Conservation (phyloP, 2,329 filamentous ascomycete species). For the Paracorniculantispora psalliotae region DNA sequence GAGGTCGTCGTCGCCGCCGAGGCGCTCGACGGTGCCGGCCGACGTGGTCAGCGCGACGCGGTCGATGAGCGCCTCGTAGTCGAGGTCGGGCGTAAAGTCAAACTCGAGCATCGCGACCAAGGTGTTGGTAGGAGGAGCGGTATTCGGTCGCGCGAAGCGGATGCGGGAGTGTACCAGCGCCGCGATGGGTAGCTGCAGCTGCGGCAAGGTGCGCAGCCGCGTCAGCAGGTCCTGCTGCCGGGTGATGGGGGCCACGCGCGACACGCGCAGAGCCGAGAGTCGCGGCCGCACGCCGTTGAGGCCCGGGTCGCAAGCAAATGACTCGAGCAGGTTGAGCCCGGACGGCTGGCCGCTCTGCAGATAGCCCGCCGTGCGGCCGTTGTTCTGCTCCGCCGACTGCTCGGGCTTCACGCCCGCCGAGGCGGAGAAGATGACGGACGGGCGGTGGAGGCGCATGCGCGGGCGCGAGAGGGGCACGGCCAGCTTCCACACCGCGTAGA, state of each 20-base stretch:
- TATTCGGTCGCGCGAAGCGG: constrained; percentile 62
- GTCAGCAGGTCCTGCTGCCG: constrained; percentile 56
- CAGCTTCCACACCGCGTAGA: constrained; percentile 57
- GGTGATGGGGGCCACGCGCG: constrained; percentile 64
- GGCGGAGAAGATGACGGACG: constrained; percentile 60
- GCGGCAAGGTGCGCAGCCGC: constrained; percentile 59
- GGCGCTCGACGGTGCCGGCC: constrained; percentile 54
- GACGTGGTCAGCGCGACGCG: constrained; percentile 52
- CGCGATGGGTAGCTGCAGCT: constrained; percentile 58
- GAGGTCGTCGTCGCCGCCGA: constrained; percentile 42
- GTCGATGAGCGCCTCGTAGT: constrained; percentile 60
- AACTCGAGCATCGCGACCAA: constrained; percentile 68
- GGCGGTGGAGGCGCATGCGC: constrained; percentile 60
- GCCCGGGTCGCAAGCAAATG: constrained; percentile 62
- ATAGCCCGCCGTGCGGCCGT: constrained; percentile 50
- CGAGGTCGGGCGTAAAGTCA: constrained; percentile 66
- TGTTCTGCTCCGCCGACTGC: constrained; percentile 20
- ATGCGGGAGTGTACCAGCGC: constrained; percentile 69
- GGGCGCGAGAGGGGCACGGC: constrained; percentile 54
- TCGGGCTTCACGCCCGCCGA: constrained; percentile 56
- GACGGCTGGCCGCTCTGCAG: constrained; percentile 64
- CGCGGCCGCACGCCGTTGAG: constrained; percentile 58
- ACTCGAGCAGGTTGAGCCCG: constrained; percentile 71
- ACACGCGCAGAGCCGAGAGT: constrained; percentile 69
- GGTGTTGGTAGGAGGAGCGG: constrained; percentile 51